Evolutionary conservation across 1,284 basidiomycete species (phyloP).

Genomic region (Takashimella koratensis): DNA sequence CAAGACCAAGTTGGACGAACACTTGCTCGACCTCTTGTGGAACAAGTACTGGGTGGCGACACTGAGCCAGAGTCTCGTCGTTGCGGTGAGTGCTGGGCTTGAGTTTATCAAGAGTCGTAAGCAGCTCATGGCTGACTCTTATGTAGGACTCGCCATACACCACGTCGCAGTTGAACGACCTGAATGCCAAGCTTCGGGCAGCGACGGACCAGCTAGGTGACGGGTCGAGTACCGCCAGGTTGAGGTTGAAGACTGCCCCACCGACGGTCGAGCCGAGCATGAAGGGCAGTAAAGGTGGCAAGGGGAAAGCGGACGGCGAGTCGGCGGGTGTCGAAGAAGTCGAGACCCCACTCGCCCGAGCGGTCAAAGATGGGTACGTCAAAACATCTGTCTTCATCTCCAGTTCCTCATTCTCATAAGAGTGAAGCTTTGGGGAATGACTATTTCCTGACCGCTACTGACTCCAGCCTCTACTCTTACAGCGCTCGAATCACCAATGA

Average conservation of each 20-base stretch:
- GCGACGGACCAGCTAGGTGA: constrained; percentile 21
- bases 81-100: constrained; percentile 72
- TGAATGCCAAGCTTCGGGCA: constrained; percentile 72
- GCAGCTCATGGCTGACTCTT: background rate
- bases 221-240: constrained; percentile 9
- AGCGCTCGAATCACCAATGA: constrained; percentile 82
- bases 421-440: too few relatives aligned
- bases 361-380: constrained; percentile 74
- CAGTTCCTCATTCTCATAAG: background rate
- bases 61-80: constrained; percentile 80
- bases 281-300: constrained; percentile 35
- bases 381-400: background rate
- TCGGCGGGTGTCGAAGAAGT: constrained; percentile 37
- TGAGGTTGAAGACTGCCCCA: constrained; percentile 22
- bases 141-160: constrained; percentile 85
- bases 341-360: constrained; percentile 63
- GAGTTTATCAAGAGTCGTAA: too few relatives aligned
- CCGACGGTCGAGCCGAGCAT: constrained; percentile 53
- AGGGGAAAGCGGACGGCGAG: constrained; percentile 49
- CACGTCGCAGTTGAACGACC: constrained; percentile 79
- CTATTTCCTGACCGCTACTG: constrained; percentile 3
- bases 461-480: constrained; percentile 2
- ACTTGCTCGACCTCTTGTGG: constrained; percentile 86
- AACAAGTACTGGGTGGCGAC: constrained; percentile 99
- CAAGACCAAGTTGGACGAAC: constrained; percentile 81